Evolutionary conservation across 1,139 yeast genomes (phyloP), one percentile per base, ranked within the genome.

Genomic region (Cylindricascospora bacillispora): DNA sequence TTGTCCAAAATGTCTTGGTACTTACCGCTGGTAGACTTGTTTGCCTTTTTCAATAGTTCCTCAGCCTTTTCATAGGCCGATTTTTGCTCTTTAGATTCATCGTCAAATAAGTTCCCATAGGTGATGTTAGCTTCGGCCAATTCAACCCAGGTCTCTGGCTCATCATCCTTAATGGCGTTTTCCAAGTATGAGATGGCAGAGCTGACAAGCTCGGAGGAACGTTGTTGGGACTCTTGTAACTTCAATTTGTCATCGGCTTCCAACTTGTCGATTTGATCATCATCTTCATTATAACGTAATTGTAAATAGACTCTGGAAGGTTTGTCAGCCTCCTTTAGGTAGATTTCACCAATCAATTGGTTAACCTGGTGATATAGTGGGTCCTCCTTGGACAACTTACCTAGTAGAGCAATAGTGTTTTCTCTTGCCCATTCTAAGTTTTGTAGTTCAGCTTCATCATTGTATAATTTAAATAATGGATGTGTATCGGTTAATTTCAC

Each of bases 111-210:
- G 47, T 85, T 85, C 6, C 86, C 95, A 42, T 81, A 59, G 10
- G 78, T 70, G 22, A 86, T 80, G 49, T 72, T 64, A 1, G 93
- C 86, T 52, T 89, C 97, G 2, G 95, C 95, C 26, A 79, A 60
- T 41, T 70, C 69, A 5, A 75, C 94, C 79, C 89, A 78, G 6
- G 78, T 63, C 35, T 76, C 78, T 0, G 93, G 93, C 22, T 77
- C 82, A 30, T 76, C 82, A 18, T 71, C 73, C 31, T 73, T 71
- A 50, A 75, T 71, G 1, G 85, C 77, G 35, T 61, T 57, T 35
- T 63, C 56, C 33, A 82, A 60, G 43, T 69, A 67, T 24, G 62
- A 57, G 22, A 81, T 57, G 0, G 93, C 93, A 16, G 56, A 56
- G n/a, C 54, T 44, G 15, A 75, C 66, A 30, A 66, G 55, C 3